These are phyloP conservation scores for Cucumis variabilis DNA, from an alignment of 331 rosid genomes.

Conservation along the genomic window DNA sequence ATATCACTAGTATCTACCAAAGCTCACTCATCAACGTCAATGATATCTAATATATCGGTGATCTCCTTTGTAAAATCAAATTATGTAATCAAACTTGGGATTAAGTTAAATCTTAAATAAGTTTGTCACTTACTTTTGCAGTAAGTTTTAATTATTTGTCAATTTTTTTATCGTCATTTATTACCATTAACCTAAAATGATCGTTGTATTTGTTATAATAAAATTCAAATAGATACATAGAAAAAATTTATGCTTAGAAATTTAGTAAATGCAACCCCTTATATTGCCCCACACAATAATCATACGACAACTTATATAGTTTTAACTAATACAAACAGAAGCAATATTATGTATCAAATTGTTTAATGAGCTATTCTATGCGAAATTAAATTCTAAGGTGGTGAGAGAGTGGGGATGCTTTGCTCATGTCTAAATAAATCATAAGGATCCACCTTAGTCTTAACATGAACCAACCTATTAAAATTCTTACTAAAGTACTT, in stretches of 20 bases:
- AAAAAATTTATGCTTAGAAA: not conserved
- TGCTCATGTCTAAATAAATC: not conserved
- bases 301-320: not conserved
- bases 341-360: not conserved
- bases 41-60: no score
- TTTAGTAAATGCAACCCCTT: not conserved
- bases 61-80: no score
- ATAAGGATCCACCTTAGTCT: not conserved
- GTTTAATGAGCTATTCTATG: not conserved
- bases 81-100: no score
- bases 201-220: no score
- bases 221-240: not conserved
- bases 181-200: no score
- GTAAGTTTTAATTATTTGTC: no score
- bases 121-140: no score
- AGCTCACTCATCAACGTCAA: no score
- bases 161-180: no score
- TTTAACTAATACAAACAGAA: not conserved
- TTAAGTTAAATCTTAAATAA: no score
- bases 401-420: not conserved
- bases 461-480: not conserved
- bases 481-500: conserved; percentile 1
- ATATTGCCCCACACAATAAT: not conserved
- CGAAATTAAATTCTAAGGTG: no score
- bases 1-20: no score